These are phyloP conservation scores for Hawksworthiomyces lignivorus DNA, from an alignment of 2,329 filamentous ascomycete species.

Conservation along the genomic window DNA sequence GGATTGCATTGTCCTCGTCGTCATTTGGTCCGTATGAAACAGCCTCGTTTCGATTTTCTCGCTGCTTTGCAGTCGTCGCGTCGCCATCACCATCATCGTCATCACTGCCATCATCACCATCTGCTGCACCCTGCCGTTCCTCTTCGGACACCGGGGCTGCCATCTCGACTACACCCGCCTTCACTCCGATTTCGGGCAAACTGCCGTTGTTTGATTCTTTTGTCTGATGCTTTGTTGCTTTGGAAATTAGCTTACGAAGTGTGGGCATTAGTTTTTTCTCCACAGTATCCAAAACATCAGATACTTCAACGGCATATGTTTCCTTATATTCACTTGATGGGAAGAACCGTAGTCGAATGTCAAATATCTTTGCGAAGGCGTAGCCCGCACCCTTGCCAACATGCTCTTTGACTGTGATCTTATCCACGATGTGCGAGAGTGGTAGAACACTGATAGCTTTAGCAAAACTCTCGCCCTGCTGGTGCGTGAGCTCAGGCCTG, in stretches of 20 bases:
- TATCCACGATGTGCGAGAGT: constrained; percentile 75
- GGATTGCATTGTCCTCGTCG: constrained; percentile 76
- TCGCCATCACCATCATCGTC: constrained; percentile 74
- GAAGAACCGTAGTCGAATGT: constrained; percentile 77
- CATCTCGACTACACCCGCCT: constrained; percentile 45
- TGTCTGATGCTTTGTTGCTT: constrained; percentile 77
- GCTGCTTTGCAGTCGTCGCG: constrained; percentile 65
- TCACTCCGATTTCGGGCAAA: constrained; percentile 63
- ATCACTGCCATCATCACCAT: constrained; percentile 55
- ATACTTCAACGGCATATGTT: constrained; percentile 74
- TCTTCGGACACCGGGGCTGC: constrained; percentile 29
- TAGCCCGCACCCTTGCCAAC: constrained; percentile 64
- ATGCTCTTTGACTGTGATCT: constrained; percentile 70
- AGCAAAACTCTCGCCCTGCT: constrained; percentile 70
- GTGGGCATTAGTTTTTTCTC: constrained; percentile 70
- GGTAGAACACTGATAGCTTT: constrained; percentile 87
- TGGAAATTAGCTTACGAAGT: constrained; percentile 62
- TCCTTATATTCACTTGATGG: constrained; percentile 72
- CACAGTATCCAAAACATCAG: constrained; percentile 72
- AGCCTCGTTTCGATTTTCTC: constrained; percentile 69
- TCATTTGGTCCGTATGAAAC: constrained; percentile 90
- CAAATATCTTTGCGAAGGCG: constrained; percentile 73
- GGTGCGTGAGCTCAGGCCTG: constrained; percentile 60
- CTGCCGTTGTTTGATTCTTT: constrained; percentile 57
- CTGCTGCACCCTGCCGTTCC: constrained; percentile 30